These are phyloP conservation scores for Monascus ruber DNA, from an alignment of 2,329 filamentous ascomycete species.

Conservation along the genomic window DNA sequence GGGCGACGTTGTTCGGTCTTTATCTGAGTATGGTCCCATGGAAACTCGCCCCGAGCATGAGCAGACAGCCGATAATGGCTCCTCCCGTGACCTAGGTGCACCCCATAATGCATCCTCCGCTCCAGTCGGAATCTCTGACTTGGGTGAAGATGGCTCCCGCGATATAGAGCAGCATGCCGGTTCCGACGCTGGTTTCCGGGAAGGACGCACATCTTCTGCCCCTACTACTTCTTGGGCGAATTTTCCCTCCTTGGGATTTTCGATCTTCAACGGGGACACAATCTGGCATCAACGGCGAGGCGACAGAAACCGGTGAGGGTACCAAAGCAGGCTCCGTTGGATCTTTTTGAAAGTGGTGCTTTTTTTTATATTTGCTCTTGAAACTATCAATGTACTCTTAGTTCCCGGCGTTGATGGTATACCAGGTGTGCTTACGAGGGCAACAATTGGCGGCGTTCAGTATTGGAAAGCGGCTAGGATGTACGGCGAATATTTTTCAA, in stretches of 20 bases:
- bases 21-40: constrained; percentile 37
- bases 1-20: constrained; percentile 69
- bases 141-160: constrained; percentile 22
- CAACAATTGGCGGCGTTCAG: too few species aligned
- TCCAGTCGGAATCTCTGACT: constrained; percentile 35
- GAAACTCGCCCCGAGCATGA: constrained; percentile 22
- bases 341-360: too few species aligned
- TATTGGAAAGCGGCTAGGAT: too few species aligned
- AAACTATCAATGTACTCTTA: too few species aligned
- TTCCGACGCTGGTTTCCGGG: constrained; percentile 22
- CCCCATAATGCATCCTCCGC: constrained; percentile 40
- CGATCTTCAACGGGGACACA: constrained; percentile 35
- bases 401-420: too few species aligned
- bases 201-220: constrained; percentile 19
- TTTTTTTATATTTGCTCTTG: too few species aligned
- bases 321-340: too few species aligned
- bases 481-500: too few species aligned
- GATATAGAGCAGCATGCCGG: constrained; percentile 34
- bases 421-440: too few species aligned
- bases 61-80: constrained; percentile 33
- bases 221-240: constrained; percentile 32
- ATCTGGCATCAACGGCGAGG: constrained; percentile 32
- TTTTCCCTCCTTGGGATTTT: constrained; percentile 33
- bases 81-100: constrained; percentile 31
- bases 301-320: constrained; percentile 26